Percentiles rank a stretch among this genome's conserved stretches.
Conservation (phyloP, 257 asterid genomes). For the Solanum gracilifrons region DNA sequence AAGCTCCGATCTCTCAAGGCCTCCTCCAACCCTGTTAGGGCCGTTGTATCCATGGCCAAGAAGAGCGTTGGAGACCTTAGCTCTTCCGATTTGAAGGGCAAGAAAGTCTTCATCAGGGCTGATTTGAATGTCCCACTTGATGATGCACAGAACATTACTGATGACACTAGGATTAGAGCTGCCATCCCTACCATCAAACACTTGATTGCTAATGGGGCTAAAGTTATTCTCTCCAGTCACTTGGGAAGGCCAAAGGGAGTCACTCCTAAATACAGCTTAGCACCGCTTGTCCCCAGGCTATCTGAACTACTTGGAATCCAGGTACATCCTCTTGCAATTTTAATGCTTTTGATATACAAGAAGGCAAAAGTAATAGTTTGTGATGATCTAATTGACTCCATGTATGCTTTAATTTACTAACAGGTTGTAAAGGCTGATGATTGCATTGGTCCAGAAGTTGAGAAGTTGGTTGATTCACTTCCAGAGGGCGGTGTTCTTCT, state of each 20-base stretch:
- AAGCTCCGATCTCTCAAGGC: slow-evolving; percentile 33
- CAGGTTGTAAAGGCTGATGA: slow-evolving; percentile 86
- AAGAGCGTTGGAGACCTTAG: slow-evolving; percentile 60
- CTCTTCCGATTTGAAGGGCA: slow-evolving; percentile 54
- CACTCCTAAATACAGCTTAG: slow-evolving; percentile 26
- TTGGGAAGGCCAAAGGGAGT: slow-evolving; percentile 39
- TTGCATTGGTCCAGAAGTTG: slow-evolving; percentile 79
- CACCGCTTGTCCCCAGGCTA: slow-evolving; percentile 48
- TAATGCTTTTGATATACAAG: background rate
- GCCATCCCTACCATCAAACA: slow-evolving; percentile 67
- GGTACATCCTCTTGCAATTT: slow-evolving; percentile 20
- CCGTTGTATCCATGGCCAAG: slow-evolving; percentile 43
- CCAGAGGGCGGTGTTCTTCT: slow-evolving; percentile 69
- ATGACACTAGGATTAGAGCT: slow-evolving; percentile 77
- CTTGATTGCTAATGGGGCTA: slow-evolving; percentile 51
- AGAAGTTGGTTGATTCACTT: slow-evolving; percentile 59
- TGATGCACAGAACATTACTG: slow-evolving; percentile 50
- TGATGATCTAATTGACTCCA: background rate
- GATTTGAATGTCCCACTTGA: slow-evolving; percentile 76
- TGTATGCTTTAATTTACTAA: background rate
- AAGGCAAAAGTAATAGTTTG: background rate
- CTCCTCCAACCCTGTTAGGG: slow-evolving; percentile 28
- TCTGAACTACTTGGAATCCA: slow-evolving; percentile 65
- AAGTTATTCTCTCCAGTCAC: slow-evolving; percentile 54
- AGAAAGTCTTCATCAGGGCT: slow-evolving; percentile 61